These are phyloP conservation scores for Penicillium egyptiacum DNA, from an alignment of 495 filamentous ascomycete species.

Conservation along the genomic window DNA sequence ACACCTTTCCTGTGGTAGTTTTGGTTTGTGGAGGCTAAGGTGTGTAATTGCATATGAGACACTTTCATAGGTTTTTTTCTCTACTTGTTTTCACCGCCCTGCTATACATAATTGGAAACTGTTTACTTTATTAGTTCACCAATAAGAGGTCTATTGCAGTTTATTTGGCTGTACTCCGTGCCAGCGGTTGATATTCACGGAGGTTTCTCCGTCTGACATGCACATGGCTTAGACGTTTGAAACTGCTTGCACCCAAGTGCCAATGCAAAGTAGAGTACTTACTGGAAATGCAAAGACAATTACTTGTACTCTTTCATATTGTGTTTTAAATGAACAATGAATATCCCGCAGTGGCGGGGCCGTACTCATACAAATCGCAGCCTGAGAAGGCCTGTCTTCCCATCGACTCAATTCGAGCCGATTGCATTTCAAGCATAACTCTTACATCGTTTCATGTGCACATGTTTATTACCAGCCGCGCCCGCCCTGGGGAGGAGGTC, in stretches of 20 bases:
- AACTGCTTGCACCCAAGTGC: neutral
- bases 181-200: neutral
- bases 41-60: conserved; percentile 3
- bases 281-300: neutral
- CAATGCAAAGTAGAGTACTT: neutral
- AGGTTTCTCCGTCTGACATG: neutral
- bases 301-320: neutral
- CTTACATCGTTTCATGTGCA: conserved; percentile 1
- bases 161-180: too few relatives aligned
- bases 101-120: neutral
- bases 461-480: conserved; percentile 28
- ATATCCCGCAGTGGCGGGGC: neutral
- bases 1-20: conserved; percentile 14
- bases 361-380: neutral
- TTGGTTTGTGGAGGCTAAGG: conserved; percentile 8
- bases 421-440: neutral
- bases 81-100: neutral
- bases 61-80: neutral
- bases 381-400: neutral
- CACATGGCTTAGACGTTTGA: neutral
- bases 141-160: too few relatives aligned
- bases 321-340: neutral
- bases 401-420: neutral
- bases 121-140: neutral
- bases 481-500: conserved; percentile 22